Conservation (phyloP, 345 rosid species). For the Eucalyptus sideroxylon region DNA sequence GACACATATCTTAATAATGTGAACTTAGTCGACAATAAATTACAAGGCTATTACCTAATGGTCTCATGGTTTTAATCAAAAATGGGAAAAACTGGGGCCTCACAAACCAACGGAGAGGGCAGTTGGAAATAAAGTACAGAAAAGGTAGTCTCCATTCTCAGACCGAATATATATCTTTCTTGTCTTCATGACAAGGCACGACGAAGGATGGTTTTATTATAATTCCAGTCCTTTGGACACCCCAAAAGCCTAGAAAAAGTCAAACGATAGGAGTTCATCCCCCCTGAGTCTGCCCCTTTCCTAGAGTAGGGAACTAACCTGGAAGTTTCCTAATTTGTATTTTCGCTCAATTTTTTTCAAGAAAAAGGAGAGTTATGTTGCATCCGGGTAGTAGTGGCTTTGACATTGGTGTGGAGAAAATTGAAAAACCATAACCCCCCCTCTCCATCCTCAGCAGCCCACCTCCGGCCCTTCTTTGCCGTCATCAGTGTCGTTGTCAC, state of each 20-base stretch:
- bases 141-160: neutral
- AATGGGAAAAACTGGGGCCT: neutral
- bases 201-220: neutral
- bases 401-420: neutral
- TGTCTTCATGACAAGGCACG: neutral
- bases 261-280: neutral
- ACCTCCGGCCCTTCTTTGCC: neutral
- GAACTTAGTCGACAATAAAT: neutral
- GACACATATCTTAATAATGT: neutral
- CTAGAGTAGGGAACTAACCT: neutral
- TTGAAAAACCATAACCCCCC: too few species aligned
- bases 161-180: neutral
- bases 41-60: neutral
- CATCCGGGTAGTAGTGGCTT: neutral
- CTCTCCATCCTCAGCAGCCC: neutral
- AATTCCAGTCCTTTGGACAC: neutral
- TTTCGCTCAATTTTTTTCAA: neutral
- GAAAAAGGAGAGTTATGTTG: neutral
- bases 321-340: neutral
- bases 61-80: neutral
- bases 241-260: neutral
- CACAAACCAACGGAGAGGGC: neutral
- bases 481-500: neutral
- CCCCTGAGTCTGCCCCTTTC: neutral
- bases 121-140: neutral